A percentile compares a stretch with the other conserved stretches of the same genome.
phyloP scores from a whole-genome alignment of 2,329 filamentous ascomycete genomes.

The Pseudogymnoascus sp. region DNA sequence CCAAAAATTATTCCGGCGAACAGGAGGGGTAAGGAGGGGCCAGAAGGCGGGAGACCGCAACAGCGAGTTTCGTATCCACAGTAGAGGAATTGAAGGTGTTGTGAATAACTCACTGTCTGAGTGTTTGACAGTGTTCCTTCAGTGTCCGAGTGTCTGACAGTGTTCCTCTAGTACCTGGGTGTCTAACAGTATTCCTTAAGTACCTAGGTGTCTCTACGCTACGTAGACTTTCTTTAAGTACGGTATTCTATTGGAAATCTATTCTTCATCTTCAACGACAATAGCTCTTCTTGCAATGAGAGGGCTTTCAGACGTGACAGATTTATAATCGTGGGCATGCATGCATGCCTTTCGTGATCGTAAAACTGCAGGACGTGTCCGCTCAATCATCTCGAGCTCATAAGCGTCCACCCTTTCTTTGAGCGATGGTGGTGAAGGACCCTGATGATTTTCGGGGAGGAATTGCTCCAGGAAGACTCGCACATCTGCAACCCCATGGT shows the following conservation, averaged over 20 bases:
- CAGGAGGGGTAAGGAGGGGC: background rate
- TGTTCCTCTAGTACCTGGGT: too few relatives aligned
- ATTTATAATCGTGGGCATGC: conserved; percentile 45
- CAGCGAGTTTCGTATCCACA: background rate
- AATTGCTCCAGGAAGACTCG: conserved; percentile 34
- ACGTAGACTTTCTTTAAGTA: too few relatives aligned
- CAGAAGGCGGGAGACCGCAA: background rate
- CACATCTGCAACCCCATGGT: conserved; percentile 38
- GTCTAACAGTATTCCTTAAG: too few relatives aligned
- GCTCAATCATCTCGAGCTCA: conserved; percentile 37
- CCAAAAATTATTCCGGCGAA: background rate
- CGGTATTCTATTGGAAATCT: background rate
- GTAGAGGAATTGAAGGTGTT: too few relatives aligned
- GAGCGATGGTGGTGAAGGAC: conserved; percentile 35
- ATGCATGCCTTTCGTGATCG: conserved; percentile 46
- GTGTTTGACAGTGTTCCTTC: too few relatives aligned
- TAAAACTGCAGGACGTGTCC: conserved; percentile 41
- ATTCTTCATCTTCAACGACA: background rate
- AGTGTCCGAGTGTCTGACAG: too few relatives aligned
- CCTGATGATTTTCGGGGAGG: conserved; percentile 29
- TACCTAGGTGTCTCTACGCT: too few relatives aligned
- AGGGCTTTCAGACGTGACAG: conserved; percentile 17
- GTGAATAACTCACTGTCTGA: too few relatives aligned
- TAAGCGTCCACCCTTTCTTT: conserved; percentile 47
- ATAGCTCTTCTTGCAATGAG: conserved; percentile 11